Percentiles rank a stretch among this genome's conserved stretches.
Evolutionary conservation across 257 asterid species (phyloP).

Genomic region (Scutellaria galericulata): DNA sequence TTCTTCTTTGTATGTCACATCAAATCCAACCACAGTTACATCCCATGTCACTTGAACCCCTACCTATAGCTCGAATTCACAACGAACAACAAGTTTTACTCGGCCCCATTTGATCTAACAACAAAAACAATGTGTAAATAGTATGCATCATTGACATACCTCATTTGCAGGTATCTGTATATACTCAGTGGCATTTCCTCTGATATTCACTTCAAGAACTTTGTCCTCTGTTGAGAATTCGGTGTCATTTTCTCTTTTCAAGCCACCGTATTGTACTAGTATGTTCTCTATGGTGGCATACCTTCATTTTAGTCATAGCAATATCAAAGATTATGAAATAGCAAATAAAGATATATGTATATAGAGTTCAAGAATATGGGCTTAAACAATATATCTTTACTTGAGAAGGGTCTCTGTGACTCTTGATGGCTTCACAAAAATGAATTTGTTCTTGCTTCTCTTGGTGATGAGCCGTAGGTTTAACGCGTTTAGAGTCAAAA

Average conservation of each 20-base stretch:
- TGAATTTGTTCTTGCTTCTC: conserved; percentile 59
- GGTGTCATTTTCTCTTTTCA: conserved; percentile 61
- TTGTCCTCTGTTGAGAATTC: conserved; percentile 76
- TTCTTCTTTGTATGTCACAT: conserved; percentile 74
- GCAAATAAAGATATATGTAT: background rate
- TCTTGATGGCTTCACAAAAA: conserved; percentile 69
- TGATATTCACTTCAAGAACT: conserved; percentile 60
- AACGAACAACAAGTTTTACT: background rate
- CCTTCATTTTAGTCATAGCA: conserved; percentile 40
- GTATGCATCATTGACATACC: conserved; percentile 38
- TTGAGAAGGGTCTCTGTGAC: conserved; percentile 78
- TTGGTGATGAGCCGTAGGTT: conserved; percentile 59
- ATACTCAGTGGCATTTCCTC: conserved; percentile 43
- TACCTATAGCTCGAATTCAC: conserved; percentile 40
- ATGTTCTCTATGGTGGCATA: conserved; percentile 64
- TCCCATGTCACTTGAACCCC: conserved; percentile 80
- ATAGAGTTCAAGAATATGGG: background rate
- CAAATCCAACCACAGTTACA: conserved; percentile 64
- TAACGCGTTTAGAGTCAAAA: conserved; percentile 59
- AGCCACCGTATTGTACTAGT: conserved; percentile 67
- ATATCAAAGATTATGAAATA: conserved; percentile 6
- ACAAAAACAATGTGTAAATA: background rate
- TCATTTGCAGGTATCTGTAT: conserved; percentile 64
- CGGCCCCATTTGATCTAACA: background rate
- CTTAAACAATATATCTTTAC: conserved; percentile 40